phyloP scores from a whole-genome alignment of 192 early-diverging fungal genomes.

The Geosiphon pyriformis region DNA sequence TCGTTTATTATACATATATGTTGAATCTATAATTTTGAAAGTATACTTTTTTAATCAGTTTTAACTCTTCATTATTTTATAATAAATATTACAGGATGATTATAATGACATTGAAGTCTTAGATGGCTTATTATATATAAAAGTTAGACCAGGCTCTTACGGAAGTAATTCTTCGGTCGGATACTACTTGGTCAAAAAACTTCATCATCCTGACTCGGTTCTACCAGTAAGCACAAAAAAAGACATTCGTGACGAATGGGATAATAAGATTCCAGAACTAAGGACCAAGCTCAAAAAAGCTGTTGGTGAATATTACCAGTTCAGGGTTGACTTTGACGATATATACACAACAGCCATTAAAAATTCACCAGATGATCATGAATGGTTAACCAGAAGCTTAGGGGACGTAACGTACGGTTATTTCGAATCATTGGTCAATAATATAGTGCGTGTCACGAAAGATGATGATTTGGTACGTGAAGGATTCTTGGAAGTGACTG shows the following conservation, averaged over 20 bases:
- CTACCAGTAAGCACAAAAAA: constrained; percentile 2
- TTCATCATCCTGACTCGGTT: constrained; percentile 8
- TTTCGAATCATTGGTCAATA: background rate
- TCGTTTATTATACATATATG: background rate
- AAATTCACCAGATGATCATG: background rate
- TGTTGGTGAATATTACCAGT: constrained; percentile 3
- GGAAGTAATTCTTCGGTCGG: background rate
- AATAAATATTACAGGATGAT: background rate
- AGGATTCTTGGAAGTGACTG: background rate
- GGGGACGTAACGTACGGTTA: constrained; percentile 4
- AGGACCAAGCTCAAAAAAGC: constrained; percentile 16
- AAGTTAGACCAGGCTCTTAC: background rate
- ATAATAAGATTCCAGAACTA: constrained; percentile 3
- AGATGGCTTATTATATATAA: constrained; percentile 5
- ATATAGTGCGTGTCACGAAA: constrained; percentile 8
- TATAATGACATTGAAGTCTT: constrained; percentile 11
- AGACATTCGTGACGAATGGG: constrained; percentile 15
- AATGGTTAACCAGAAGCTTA: background rate
- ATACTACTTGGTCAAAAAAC: constrained; percentile 3
- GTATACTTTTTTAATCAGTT: no score
- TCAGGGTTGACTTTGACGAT: constrained; percentile 15
- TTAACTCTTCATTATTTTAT: background rate
- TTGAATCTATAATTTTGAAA: background rate
- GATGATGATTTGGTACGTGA: constrained; percentile 19
- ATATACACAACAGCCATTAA: background rate